Evolutionary conservation across 2,329 filamentous ascomycete genomes (phyloP).

Genomic region (Fusarium tuaranense): DNA sequence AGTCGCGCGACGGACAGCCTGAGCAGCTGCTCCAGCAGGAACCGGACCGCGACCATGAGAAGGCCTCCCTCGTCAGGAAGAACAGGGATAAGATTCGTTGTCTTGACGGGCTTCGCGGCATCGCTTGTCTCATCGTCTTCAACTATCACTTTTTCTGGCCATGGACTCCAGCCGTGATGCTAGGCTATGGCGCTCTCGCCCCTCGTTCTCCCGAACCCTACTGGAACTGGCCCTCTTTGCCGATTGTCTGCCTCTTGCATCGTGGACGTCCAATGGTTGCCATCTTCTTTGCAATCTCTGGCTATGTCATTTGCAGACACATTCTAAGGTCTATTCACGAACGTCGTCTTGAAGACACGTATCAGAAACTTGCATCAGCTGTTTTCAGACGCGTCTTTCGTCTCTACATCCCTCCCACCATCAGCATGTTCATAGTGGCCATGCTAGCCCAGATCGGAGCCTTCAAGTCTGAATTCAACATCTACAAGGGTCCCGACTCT

Average conservation of each 20-base stretch:
- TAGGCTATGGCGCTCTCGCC: conserved; percentile 53
- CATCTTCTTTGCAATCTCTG: conserved; percentile 58
- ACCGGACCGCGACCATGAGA: conserved; percentile 2
- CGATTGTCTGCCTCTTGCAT: conserved; percentile 55
- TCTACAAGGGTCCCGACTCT: conserved; percentile 54
- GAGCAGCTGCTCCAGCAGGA: not conserved
- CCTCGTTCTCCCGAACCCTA: conserved; percentile 52
- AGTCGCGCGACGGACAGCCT: not conserved
- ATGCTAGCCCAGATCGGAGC: conserved; percentile 53
- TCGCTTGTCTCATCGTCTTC: conserved; percentile 57
- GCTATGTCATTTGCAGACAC: conserved; percentile 56
- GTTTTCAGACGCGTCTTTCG: conserved; percentile 54
- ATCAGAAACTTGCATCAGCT: conserved; percentile 52
- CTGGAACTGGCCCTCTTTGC: conserved; percentile 48
- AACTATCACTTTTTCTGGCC: conserved; percentile 58
- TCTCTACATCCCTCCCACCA: conserved; percentile 54
- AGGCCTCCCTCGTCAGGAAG: conserved; percentile 23
- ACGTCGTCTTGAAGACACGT: conserved; percentile 50
- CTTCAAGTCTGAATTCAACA: conserved; percentile 50
- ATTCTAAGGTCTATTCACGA: conserved; percentile 53
- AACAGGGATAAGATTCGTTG: conserved; percentile 52
- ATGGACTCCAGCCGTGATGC: conserved; percentile 54
- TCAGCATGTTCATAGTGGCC: conserved; percentile 55
- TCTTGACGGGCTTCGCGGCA: conserved; percentile 56
- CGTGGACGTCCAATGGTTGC: conserved; percentile 56